Base-by-base conservation (phyloP, 2,329 filamentous ascomycete species). In the Beauveria medogensis region DNA sequence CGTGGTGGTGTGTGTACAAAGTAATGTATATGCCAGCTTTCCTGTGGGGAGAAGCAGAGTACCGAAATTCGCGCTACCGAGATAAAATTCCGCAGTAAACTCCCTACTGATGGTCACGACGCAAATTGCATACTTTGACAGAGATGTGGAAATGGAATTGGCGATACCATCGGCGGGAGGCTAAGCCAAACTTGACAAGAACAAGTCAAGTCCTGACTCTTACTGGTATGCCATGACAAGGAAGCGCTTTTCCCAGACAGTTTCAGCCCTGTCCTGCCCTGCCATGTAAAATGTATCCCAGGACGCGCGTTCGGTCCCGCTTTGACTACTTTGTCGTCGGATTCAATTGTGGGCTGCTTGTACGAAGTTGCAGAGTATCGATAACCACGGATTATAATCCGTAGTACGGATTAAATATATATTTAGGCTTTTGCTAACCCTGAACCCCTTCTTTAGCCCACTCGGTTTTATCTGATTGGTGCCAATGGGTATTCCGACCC, bases 291-390 rank as follows among this genome's bases (percentile, higher is more conserved):
- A 34, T 34, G 4, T 12, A 34, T 34, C 30, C 41, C 9, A n/a
- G 6, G 28, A 55, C 54, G 54, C 54, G 54, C 20, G 54, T 46
- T 47, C 28, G 41, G 54, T 47, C 54, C 54, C 54, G 54, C 41
- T 44, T 28, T 6, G 34, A 26, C 37, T 24, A 22, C 16, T 18
- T 26, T 44, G 2, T 55, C 54, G 54, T 55, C 54, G 54, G 54
- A 55, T 55, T 55, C 54, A 14, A 55, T 18, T 24, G 54, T 47
- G 54, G 54, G 40, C 24, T 44, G 40, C 26, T 16, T 16, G n/a
- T 3, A 22, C 12, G 12, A 47, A 14, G 34, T 37, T 37, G 5
- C 34, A 4, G 5, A 34, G 30, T 34, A 37, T 14, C 12, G 30
- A 37, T 37, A 14, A 26, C n/a, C n/a, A n/a, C n/a, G n/a, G n/a